Conservation (phyloP, 2,329 filamentous ascomycete species). For the Ophiostoma triangulosporum region DNA sequence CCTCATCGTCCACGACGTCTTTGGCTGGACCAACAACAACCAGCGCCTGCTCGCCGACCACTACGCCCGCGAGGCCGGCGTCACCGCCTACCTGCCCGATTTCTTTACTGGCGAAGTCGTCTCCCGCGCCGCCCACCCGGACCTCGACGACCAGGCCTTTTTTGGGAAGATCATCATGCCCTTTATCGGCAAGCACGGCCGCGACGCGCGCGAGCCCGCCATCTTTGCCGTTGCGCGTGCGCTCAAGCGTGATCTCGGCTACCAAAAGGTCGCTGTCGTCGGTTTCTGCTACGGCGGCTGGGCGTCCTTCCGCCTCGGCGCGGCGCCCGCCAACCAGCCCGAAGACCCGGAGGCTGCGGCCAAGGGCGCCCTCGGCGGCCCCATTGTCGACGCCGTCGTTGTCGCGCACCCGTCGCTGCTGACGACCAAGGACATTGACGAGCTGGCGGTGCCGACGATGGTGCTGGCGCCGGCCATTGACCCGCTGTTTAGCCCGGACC, state of each 20-base stretch:
- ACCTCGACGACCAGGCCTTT: constrained; percentile 17
- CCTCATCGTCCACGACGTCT: constrained; percentile 35
- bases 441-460: constrained; percentile 34
- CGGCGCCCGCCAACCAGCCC: constrained; percentile 18
- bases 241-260: constrained; percentile 21
- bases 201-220: constrained; percentile 24
- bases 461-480: constrained; percentile 37
- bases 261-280: constrained; percentile 25
- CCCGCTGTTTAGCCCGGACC: constrained; percentile 25
- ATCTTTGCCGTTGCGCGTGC: constrained; percentile 25
- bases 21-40: constrained; percentile 37
- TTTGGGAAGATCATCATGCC: constrained; percentile 23
- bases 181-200: constrained; percentile 24
- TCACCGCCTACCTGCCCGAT: constrained; percentile 34
- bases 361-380: constrained; percentile 12
- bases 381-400: constrained; percentile 31
- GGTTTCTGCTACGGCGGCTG: constrained; percentile 40
- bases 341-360: neutral
- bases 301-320: constrained; percentile 33
- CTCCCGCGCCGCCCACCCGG: neutral
- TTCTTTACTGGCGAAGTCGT: constrained; percentile 28
- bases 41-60: constrained; percentile 34
- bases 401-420: constrained; percentile 31
- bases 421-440: constrained; percentile 31
- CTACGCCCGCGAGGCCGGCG: constrained; percentile 30